Conservation (phyloP, 1,139 yeast genomes). For the Geotrichum siamense region DNA sequence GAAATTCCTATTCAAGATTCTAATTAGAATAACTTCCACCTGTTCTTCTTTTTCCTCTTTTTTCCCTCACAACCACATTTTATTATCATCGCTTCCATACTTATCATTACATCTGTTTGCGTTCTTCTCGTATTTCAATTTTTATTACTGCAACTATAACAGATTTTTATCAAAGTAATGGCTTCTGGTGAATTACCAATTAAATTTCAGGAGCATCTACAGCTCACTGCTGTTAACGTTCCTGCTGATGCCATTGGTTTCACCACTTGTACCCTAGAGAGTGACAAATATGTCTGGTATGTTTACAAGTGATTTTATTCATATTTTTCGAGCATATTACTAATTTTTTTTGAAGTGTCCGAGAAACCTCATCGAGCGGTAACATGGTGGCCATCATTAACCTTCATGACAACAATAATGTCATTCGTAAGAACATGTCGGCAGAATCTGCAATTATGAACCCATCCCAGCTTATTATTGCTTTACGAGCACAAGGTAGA, state of each 20-base stretch:
- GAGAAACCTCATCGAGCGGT: conserved; percentile 70
- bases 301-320: conserved; percentile 17
- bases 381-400: conserved; percentile 88
- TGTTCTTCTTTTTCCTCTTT: conserved; percentile 5
- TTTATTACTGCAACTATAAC: neutral
- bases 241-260: conserved; percentile 81
- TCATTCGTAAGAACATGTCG: conserved; percentile 83
- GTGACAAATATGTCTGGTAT: conserved; percentile 70
- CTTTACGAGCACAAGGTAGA: conserved; percentile 92
- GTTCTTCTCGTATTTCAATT: neutral
- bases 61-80: conserved; percentile 1
- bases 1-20: neutral
- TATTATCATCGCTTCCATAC: neutral
- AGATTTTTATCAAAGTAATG: conserved; percentile 1
- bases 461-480: conserved; percentile 79
- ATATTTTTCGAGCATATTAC: neutral
- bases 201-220: conserved; percentile 91
- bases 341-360: conserved; percentile 43
- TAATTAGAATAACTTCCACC: neutral
- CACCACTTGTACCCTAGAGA: conserved; percentile 88
- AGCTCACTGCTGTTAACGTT: conserved; percentile 77
- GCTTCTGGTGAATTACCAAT: conserved; percentile 66
- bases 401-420: conserved; percentile 63
- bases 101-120: neutral
- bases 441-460: conserved; percentile 98